Evolutionary conservation across 805 yeast species (phyloP), one percentile per base, ranked within the genome.

Genomic region (Hanseniaspora taiwanica): DNA sequence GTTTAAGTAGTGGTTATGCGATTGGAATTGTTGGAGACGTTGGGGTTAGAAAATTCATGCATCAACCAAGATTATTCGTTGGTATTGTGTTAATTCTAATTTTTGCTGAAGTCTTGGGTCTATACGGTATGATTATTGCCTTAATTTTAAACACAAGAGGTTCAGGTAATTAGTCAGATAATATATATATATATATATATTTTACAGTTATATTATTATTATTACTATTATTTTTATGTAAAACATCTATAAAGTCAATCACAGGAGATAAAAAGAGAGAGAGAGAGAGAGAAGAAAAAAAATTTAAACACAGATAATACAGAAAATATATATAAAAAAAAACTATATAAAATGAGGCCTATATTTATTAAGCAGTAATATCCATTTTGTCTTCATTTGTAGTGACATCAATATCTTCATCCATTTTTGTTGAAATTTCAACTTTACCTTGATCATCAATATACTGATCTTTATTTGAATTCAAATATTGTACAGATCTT

Each of bases 1-100:
- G 97, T 60, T 69, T 91, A 56, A 87, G 97, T 32, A 82, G 94
- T 44, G 99, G 99, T 35, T 91, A 87, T 62, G 91, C 98, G 43
- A 84, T 84, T 65, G 95, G 95, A 38, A 79, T 84, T 47, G 95
- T 84, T 29, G 95, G 95, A 33, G 95, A 84, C 55, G 93, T 81
- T 53, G 95, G 95, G 48, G 94, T 84, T 36, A 75, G 95, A 53
- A 83, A 80, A 52, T 76, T 72, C 50, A 80, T 83, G 84, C 84
- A 81, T 55, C 94, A 84, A 61, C 89, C 93, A 38, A 71, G 86
- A 55, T 67, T 84, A 46, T 84, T 84, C 63, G 94, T 84, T 39
- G 95, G 94, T 32, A 84, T 84, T 59, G 89, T 84, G 39, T 73
- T 84, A 61, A 85, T 84, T 53, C 74, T 84, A 53, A 84, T 84